Percentiles rank a stretch among this genome's conserved stretches.
These are phyloP conservation scores for Stagonosporopsis tanaceti DNA, from an alignment of 2,329 filamentous ascomycete genomes.

Conservation along the genomic window DNA sequence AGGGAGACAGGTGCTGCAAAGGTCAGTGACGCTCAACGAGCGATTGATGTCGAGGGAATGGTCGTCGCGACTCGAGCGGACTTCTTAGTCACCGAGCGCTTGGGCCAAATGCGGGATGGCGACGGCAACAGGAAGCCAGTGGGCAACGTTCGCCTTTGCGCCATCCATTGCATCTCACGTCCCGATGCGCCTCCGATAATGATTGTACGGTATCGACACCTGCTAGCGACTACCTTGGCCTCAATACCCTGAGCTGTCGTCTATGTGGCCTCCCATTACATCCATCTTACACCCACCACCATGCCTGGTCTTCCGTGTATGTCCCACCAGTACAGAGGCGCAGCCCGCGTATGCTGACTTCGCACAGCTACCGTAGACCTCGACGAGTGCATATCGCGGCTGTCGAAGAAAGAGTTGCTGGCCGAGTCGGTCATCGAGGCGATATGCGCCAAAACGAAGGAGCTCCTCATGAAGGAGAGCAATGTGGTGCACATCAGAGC, in stretches of 20 bases:
- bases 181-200: slow-evolving; percentile 48
- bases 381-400: slow-evolving; percentile 95
- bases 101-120: slow-evolving; percentile 26
- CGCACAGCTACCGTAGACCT: slow-evolving; percentile 87
- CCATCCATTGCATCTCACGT: slow-evolving; percentile 28
- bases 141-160: slow-evolving; percentile 26
- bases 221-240: slow-evolving; percentile 48
- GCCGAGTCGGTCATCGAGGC: slow-evolving; percentile 98
- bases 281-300: slow-evolving; percentile 35
- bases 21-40: neutral
- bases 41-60: neutral
- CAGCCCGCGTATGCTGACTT: slow-evolving; percentile 28
- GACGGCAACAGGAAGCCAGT: slow-evolving; percentile 19
- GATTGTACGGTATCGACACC: slow-evolving; percentile 51
- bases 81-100: slow-evolving; percentile 22
- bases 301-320: slow-evolving; percentile 62
- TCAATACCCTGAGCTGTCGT: slow-evolving; percentile 45
- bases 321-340: slow-evolving; percentile 27
- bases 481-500: slow-evolving; percentile 98
- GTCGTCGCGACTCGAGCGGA: slow-evolving; percentile 9
- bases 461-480: slow-evolving; percentile 99
- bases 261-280: slow-evolving; percentile 34
- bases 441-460: slow-evolving; percentile 98
- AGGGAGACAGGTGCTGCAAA: slow-evolving; percentile 3
- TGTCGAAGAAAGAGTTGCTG: slow-evolving; percentile 96